These are phyloP conservation scores for Pseudogymnoascus sp. DNA, from an alignment of 2,329 filamentous ascomycete species.

Conservation along the genomic window DNA sequence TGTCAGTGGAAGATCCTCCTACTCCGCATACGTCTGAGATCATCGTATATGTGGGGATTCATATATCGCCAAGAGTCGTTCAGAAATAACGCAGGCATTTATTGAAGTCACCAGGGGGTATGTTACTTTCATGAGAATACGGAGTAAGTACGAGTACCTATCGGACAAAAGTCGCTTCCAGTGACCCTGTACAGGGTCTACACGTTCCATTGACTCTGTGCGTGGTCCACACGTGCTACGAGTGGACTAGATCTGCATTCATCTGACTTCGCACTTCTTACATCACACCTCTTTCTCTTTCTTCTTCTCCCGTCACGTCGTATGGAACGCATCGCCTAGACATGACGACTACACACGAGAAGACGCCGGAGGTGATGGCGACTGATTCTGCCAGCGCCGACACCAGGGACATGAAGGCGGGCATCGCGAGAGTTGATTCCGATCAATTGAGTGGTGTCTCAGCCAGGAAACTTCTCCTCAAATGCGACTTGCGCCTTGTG, in stretches of 20 bases:
- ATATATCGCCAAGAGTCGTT: not conserved
- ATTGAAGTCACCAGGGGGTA: not conserved
- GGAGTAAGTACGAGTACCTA: conserved; percentile 7
- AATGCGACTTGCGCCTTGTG: conserved; percentile 28
- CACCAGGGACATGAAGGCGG: not conserved
- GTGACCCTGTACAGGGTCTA: not conserved
- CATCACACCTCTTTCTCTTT: not conserved
- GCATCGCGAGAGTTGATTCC: not conserved
- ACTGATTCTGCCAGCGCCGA: conserved; percentile 4
- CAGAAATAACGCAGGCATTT: conserved; percentile 3
- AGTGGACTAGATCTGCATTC: conserved; percentile 4
- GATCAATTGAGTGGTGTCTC: conserved; percentile 36
- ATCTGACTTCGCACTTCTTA: conserved; percentile 1
- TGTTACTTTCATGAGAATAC: not conserved
- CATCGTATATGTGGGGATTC: not conserved
- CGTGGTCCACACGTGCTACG: conserved; percentile 3
- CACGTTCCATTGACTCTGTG: not conserved
- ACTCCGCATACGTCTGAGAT: not conserved
- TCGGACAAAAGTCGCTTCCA: not conserved
- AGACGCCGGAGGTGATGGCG: not conserved
- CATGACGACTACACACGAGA: conserved; percentile 1
- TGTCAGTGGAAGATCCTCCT: not conserved
- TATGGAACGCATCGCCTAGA: not conserved
- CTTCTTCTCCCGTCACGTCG: not conserved
- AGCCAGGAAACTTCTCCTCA: conserved; percentile 25